A percentile compares a stretch with the other conserved stretches of the same genome.
Conservation (phyloP, 2,329 filamentous ascomycete genomes). For the Fusarium praegraminearum region DNA sequence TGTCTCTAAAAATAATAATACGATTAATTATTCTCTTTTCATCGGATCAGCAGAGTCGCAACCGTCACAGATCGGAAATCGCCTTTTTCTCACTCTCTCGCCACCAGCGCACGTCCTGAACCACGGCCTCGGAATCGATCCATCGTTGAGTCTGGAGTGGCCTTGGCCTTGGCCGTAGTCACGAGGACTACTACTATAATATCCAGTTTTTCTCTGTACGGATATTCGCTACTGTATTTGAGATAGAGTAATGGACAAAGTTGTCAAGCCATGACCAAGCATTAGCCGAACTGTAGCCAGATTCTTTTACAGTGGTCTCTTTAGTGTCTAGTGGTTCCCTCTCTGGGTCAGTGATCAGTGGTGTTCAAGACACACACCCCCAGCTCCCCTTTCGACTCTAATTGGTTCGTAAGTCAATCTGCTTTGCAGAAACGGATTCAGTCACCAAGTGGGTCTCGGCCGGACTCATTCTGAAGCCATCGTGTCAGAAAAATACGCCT, state of each 20-base stretch:
- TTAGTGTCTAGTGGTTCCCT: not conserved
- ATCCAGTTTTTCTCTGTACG: not conserved
- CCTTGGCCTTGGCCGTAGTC: constrained; percentile 22
- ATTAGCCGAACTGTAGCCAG: constrained; percentile 17
- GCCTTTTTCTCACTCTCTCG: not conserved
- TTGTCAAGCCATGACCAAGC: constrained; percentile 33
- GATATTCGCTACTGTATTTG: not conserved
- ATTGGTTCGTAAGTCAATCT: not conserved
- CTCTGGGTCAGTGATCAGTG: no score
- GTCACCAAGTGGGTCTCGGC: constrained; percentile 21
- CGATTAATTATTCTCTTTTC: not conserved
- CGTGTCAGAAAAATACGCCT: constrained; percentile 34
- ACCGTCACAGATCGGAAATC: constrained; percentile 4
- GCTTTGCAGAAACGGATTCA: not conserved
- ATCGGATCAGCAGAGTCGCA: constrained; percentile 6
- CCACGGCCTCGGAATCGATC: constrained; percentile 22
- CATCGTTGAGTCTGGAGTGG: constrained; percentile 20
- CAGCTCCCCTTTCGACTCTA: not conserved
- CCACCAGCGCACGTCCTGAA: constrained; percentile 15
- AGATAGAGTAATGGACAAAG: constrained; percentile 34
- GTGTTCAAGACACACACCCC: constrained; percentile 4
- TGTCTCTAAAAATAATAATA: constrained; percentile 5
- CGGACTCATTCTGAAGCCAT: constrained; percentile 38
- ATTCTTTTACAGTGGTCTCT: constrained; percentile 1
- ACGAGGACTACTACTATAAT: constrained; percentile 9